phyloP scores from a whole-genome alignment of 768 basidiomycete genomes.

The Boletus rubescentipes region DNA sequence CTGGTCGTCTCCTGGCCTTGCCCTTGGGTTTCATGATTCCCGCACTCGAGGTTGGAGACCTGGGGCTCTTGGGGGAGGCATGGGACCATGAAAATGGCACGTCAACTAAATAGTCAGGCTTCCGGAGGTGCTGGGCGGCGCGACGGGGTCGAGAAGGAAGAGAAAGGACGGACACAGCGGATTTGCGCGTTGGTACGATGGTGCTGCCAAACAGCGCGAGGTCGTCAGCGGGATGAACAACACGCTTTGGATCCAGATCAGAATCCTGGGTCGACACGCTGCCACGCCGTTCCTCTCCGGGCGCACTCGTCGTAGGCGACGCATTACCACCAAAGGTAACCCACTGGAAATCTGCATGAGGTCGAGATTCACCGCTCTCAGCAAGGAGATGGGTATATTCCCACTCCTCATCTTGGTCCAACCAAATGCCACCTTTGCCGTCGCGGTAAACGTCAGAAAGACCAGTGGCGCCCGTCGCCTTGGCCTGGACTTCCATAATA shows the following conservation, averaged over 20 bases:
- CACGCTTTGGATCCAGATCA: slow-evolving; percentile 49
- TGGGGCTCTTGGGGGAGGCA: slow-evolving; percentile 14
- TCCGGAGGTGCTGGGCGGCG: slow-evolving; percentile 37
- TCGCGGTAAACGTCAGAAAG: slow-evolving; percentile 61
- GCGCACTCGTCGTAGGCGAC: slow-evolving; percentile 6
- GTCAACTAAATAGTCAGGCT: slow-evolving; percentile 37
- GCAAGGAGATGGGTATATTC: slow-evolving; percentile 64
- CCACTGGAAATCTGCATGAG: too few relatives aligned
- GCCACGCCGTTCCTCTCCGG: slow-evolving; percentile 39
- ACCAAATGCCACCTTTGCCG: slow-evolving; percentile 62
- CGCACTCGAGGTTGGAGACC: slow-evolving; percentile 7
- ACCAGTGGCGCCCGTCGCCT: slow-evolving; percentile 34
- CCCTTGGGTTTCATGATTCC: slow-evolving; percentile 17
- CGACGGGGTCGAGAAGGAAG: slow-evolving; percentile 36
- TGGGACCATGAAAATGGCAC: slow-evolving; percentile 25
- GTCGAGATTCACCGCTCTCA: slow-evolving; percentile 31
- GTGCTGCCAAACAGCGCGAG: slow-evolving; percentile 34
- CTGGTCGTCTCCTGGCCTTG: slow-evolving; percentile 40
- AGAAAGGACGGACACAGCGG: slow-evolving; percentile 36
- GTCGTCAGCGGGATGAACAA: slow-evolving; percentile 42
- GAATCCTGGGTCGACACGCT: slow-evolving; percentile 54
- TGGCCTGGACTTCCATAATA: slow-evolving; percentile 55
- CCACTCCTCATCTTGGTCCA: slow-evolving; percentile 69
- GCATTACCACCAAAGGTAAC: slow-evolving; percentile 39
- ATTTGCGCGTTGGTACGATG: slow-evolving; percentile 29